A percentile compares a stretch with the other conserved stretches of the same genome.
These are phyloP conservation scores for Termitomyces sp. DNA, from an alignment of 768 basidiomycete species.

Conservation along the genomic window DNA sequence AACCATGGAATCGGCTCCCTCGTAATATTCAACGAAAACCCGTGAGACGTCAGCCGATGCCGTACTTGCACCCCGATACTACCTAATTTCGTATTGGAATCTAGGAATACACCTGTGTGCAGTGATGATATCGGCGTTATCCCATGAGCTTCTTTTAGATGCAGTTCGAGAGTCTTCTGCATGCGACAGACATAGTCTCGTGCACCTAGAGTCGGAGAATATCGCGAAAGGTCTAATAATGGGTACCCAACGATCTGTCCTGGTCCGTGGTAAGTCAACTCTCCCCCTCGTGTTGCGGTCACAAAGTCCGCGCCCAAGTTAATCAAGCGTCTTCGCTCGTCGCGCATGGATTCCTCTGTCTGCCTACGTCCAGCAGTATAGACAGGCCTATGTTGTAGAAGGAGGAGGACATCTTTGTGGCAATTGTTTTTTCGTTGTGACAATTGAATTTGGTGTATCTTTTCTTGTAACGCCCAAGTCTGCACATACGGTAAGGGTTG, in stretches of 20 bases:
- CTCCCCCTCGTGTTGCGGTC: constrained; percentile 78
- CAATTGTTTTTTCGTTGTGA: constrained; percentile 31
- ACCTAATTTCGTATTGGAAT: constrained; percentile 76
- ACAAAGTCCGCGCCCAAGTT: constrained; percentile 85
- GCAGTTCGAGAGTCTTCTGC: constrained; percentile 62
- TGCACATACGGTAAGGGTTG: constrained; percentile 72
- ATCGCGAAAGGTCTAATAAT: constrained; percentile 80
- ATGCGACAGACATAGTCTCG: constrained; percentile 83
- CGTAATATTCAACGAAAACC: constrained; percentile 90
- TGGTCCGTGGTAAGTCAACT: constrained; percentile 96
- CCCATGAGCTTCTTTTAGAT: constrained; percentile 57
- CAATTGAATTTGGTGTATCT: constrained; percentile 63
- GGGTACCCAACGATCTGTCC: constrained; percentile 97
- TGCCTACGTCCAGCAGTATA: constrained; percentile 95
- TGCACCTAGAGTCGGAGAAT: constrained; percentile 63
- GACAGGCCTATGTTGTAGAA: constrained; percentile 89
- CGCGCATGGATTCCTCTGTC: constrained; percentile 47
- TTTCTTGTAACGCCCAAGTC: constrained; percentile 67
- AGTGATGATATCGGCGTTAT: constrained; percentile 56
- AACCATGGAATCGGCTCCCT: constrained; percentile 83
- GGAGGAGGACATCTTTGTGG: constrained; percentile 63
- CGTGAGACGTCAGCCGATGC: constrained; percentile 91
- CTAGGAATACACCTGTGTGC: constrained; percentile 88
- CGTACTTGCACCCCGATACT: constrained; percentile 97
- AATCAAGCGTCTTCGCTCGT: constrained; percentile 61